Base-by-base conservation (phyloP, 345 rosid genomes). In the Salix purpurea region DNA sequence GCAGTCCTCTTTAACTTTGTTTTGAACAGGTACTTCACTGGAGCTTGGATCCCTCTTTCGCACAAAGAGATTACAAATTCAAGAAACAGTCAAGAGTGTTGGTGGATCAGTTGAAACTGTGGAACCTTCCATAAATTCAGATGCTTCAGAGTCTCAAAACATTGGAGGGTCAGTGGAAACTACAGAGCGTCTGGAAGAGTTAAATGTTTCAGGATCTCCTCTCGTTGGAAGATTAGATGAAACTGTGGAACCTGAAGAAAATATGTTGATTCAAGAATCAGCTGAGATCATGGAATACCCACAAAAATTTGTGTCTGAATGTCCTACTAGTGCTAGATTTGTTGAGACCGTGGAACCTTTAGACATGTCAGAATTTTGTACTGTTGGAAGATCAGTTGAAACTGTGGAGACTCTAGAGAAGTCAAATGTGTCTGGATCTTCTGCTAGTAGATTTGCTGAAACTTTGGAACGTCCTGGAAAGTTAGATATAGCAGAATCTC, bases 1-100 rank as follows among this genome's bases (percentile, higher is more conserved):
- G 71, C 65, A 37, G 26, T 73, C 72, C 76, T 58, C 67, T 28
- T 78, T 87, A 69, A 87, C 73, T 68, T 39, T 79, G 76, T 75
- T 72, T 70, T 80, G 60, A 69, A 46, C 89, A 95, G 96, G 83
- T 83, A 30, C 67, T 73, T 83, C 96, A 23, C 69, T 66, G 30
- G 91, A 87, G 74, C 92, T 91, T 76, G 81, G 67, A 79, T 75
- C 85, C 24, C 87, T 95, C 67, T 83, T 77, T 78, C 48, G 61
- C 62, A 68, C 42, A 72, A 77, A 77, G 79, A 85, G 70, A 44
- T 61, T 78, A 67, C 74, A 80, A 74, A 75, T 60, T 24, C 37
- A 16, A 30, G 72, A 42, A 54, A 21, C 65, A 34, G 42, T 52
- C 37, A 67, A 82, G 81, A 39, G 66, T 26, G 75, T 14, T 72